Base-by-base conservation (phyloP, 1,284 basidiomycete genomes). In the Lentinula novae-zelandiae region DNA sequence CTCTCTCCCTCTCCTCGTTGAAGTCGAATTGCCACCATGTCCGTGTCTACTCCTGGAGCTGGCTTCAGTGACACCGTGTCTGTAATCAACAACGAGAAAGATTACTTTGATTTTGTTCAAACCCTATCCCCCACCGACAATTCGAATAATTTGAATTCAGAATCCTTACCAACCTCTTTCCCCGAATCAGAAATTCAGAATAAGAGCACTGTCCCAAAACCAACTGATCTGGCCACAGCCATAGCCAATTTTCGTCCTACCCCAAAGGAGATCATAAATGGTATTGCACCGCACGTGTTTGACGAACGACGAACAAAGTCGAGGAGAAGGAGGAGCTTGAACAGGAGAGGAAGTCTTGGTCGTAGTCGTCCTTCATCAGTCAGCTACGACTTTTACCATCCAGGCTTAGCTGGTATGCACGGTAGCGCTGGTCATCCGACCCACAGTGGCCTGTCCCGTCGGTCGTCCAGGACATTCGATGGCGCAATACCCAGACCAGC, bases 261-360 rank as follows among this genome's bases (percentile, higher is more conserved):
- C 6, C 66, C 71, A 27, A 69, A 68, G 54, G 71, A 73, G 53
- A 65, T 73, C 46, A 71, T 73, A 46, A 69, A 64, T 34, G 71
- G 70, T 6, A 72, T 73, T 38, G 72, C 72, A 36, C 72, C 72
- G 17, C 72, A 73, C 58, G 68, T 73, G n/a, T 70, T 72, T 58
- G 71, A 73, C 42, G 72, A 73, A 58, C 67, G 64, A 5, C 49
- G 49, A 20, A 46, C 50, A 38, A 42, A 52, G 55, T 51, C 69
- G 66, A 66, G 34, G 40, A 34, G 49, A 48, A 27, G 36, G 44
- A 54, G 49, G 13, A 31, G 56, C 5, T 27, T 53, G 22, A 58
- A 38, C 22, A 34, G 50, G 17, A n/a, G 50, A 52, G 53, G 53
- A 65, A 67, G 59, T 67, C 64, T 66, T 67, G 69, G 68, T 69